A percentile compares a stretch with the other conserved stretches of the same genome.
These are phyloP conservation scores for Fusarium concolor DNA, from an alignment of 2,329 filamentous ascomycete genomes.

Conservation along the genomic window DNA sequence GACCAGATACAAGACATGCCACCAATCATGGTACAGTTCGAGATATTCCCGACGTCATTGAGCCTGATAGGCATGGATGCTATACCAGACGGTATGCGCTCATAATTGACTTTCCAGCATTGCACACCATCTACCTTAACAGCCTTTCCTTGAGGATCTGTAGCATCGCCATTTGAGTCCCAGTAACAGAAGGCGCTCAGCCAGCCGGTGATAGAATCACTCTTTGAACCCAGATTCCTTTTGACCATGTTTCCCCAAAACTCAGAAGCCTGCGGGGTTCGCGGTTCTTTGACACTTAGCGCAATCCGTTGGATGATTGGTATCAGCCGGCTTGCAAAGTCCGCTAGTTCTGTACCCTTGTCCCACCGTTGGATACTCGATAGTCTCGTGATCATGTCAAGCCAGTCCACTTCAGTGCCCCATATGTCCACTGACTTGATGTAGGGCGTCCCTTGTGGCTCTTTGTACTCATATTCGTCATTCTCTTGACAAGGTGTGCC, in stretches of 20 bases:
- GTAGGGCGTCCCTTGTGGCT: not conserved
- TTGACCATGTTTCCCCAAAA: not conserved
- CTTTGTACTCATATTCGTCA: rapidly evolving
- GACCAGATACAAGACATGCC: not conserved
- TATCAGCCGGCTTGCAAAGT: not conserved
- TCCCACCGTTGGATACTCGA: rapidly evolving
- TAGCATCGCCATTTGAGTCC: not conserved
- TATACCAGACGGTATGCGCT: not conserved
- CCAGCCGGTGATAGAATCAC: not conserved
- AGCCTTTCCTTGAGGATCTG: rapidly evolving
- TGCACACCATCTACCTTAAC: too few relatives aligned
- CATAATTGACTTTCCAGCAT: not conserved
- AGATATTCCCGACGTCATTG: rapidly evolving
- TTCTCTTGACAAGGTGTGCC: not conserved
- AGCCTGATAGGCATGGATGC: not conserved
- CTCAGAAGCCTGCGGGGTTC: too few relatives aligned
- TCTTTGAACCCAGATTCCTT: not conserved
- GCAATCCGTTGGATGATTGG: not conserved
- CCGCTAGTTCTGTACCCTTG: not conserved
- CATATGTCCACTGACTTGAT: not conserved
- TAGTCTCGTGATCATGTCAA: not conserved
- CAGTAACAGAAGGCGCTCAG: not conserved
- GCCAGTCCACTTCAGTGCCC: not conserved
- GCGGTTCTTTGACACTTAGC: not conserved
- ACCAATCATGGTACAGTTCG: not conserved